These are phyloP conservation scores for Phytophthora pluvialis DNA, from an alignment of 352 stramenopile genomes.

Conservation along the genomic window DNA sequence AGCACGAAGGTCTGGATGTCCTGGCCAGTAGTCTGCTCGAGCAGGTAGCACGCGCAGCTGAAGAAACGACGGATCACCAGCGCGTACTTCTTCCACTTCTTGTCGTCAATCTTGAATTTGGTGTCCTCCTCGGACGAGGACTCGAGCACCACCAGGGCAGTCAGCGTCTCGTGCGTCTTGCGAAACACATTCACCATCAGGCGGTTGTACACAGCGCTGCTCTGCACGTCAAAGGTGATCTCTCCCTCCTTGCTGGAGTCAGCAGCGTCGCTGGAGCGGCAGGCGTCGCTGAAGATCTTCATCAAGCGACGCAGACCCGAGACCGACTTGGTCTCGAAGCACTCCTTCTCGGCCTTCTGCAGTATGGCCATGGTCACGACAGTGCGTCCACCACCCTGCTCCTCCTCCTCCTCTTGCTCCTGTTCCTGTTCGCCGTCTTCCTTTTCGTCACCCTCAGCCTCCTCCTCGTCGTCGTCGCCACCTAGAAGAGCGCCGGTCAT, in stretches of 20 bases:
- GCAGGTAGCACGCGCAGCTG: slow-evolving; percentile 91
- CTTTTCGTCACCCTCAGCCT: slow-evolving; percentile 29
- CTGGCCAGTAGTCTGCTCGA: slow-evolving; percentile 86
- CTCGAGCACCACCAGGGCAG: slow-evolving; percentile 72
- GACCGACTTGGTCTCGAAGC: slow-evolving; percentile 89
- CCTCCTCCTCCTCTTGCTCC: slow-evolving; percentile 27
- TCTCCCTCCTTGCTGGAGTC: slow-evolving; percentile 72
- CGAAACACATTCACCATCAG: slow-evolving; percentile 95
- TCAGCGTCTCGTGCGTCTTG: slow-evolving; percentile 88
- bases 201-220: slow-evolving; percentile 94
- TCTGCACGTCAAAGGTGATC: slow-evolving; percentile 93
- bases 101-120: slow-evolving; percentile 67
- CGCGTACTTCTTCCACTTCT: slow-evolving; percentile 81
- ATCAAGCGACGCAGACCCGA: slow-evolving; percentile 92
- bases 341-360: slow-evolving; percentile 86
- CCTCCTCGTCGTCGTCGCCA: slow-evolving; percentile 43
- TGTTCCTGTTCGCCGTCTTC: slow-evolving; percentile 27
- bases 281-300: slow-evolving; percentile 95
- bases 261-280: slow-evolving; percentile 90
- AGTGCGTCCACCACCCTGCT: slow-evolving; percentile 48
- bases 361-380: slow-evolving; percentile 83
- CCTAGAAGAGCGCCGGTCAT: slow-evolving; percentile 52
- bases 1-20: slow-evolving; percentile 88
- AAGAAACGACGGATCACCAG: slow-evolving; percentile 93
- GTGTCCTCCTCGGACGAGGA: slow-evolving; percentile 40